Evolutionary conservation across 2,329 filamentous ascomycete species (phyloP).

Genomic region (Botrytis hyacinthi): DNA sequence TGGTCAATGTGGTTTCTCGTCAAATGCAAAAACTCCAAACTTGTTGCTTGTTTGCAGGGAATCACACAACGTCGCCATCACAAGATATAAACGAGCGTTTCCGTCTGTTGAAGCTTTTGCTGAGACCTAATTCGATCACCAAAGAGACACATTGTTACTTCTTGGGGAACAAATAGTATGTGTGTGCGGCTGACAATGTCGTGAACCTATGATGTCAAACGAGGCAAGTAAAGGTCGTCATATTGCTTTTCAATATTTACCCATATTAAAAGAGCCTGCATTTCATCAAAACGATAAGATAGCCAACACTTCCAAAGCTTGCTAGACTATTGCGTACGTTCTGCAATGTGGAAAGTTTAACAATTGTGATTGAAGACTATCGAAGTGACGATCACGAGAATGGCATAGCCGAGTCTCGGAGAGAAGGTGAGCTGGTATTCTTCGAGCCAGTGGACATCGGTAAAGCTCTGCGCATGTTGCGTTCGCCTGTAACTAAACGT

Average conservation of each 20-base stretch:
- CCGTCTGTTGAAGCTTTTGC: not conserved
- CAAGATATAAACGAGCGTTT: conserved; percentile 3
- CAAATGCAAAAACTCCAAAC: not conserved
- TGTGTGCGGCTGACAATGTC: not conserved
- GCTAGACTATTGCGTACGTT: not conserved
- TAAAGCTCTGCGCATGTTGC: not conserved
- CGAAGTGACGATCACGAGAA: not conserved
- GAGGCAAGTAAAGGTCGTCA: not conserved
- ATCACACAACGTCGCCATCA: not conserved
- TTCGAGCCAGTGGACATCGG: not conserved
- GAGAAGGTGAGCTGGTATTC: not conserved
- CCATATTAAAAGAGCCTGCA: not conserved
- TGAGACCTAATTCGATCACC: not conserved
- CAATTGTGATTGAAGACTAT: not conserved
- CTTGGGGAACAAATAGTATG: not conserved
- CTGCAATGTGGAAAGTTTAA: not conserved
- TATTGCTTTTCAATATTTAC: not conserved
- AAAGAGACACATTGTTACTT: not conserved
- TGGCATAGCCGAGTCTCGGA: too few species aligned
- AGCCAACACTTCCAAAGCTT: not conserved
- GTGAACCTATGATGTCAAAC: not conserved
- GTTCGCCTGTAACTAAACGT: too few species aligned
- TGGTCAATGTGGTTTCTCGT: not conserved
- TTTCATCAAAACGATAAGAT: not conserved
- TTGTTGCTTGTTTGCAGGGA: not conserved